A percentile compares a stretch with the other conserved stretches of the same genome.
Conservation (phyloP, 306 rosid species). For the Trifolium dubium region DNA sequence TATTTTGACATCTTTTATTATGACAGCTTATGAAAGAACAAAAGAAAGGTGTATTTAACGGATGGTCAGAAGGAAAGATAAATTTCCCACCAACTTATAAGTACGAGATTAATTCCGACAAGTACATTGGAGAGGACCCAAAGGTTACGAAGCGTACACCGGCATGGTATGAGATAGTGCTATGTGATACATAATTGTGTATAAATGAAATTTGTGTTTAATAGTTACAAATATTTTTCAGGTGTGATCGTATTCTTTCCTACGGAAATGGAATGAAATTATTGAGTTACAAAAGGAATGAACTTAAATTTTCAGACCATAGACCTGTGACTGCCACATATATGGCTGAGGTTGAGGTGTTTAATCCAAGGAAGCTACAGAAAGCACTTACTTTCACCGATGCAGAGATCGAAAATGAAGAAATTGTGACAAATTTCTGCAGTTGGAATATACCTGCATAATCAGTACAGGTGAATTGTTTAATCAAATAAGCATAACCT, state of each 20-base stretch:
- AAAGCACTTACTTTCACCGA: slow-evolving; percentile 79
- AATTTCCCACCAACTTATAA: slow-evolving; percentile 86
- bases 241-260: slow-evolving; percentile 93
- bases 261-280: slow-evolving; percentile 74
- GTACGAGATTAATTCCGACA: slow-evolving; percentile 77
- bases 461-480: slow-evolving; percentile 46
- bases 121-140: slow-evolving; percentile 77
- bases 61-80: slow-evolving; percentile 86
- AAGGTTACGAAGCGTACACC: slow-evolving; percentile 84
- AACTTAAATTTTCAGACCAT: slow-evolving; percentile 82
- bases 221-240: slow-evolving; percentile 43
- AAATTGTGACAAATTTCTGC: slow-evolving; percentile 44
- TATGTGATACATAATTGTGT: too few relatives aligned
- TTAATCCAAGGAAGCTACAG: slow-evolving; percentile 78
- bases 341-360: slow-evolving; percentile 86
- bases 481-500: too few relatives aligned
- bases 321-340: slow-evolving; percentile 90
- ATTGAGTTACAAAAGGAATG: slow-evolving; percentile 64
- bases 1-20: slow-evolving; percentile 39
- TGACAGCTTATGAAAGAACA: slow-evolving; percentile 76
- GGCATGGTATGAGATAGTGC: slow-evolving; percentile 68
- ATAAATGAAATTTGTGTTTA: neutral
- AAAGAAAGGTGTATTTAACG: slow-evolving; percentile 72
- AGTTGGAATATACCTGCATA: slow-evolving; percentile 47
- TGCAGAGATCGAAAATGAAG: slow-evolving; percentile 79